A percentile compares a stretch with the other conserved stretches of the same genome.
phyloP scores from a whole-genome alignment of 1,284 basidiomycete genomes.

The Cutaneotrichosporon spelunceum region DNA sequence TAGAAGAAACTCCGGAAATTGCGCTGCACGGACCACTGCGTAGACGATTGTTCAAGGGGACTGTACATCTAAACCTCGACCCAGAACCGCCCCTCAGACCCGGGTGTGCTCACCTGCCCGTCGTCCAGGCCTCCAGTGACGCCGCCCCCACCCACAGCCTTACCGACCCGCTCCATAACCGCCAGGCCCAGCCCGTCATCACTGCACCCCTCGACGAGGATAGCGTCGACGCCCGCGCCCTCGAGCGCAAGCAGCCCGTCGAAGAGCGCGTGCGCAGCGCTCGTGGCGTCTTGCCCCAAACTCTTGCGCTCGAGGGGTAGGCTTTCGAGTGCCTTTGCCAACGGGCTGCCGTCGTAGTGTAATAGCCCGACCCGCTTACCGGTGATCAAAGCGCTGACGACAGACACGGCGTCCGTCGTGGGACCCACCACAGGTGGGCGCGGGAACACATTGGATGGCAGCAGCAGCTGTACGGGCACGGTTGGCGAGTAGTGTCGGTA shows the following conservation, averaged over 20 bases:
- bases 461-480: slow-evolving; percentile 73
- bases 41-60: no score
- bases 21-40: no score
- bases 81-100: slow-evolving; percentile 23
- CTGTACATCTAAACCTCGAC: slow-evolving; percentile 21
- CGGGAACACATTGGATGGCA: slow-evolving; percentile 54
- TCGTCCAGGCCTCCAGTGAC: slow-evolving; percentile 31
- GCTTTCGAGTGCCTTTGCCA: slow-evolving; percentile 19
- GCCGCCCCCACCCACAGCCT: slow-evolving; percentile 69
- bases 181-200: slow-evolving; percentile 85
- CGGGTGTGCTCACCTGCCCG: slow-evolving; percentile 23
- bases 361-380: slow-evolving; percentile 58
- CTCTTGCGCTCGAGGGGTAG: slow-evolving; percentile 42
- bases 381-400: slow-evolving; percentile 11
- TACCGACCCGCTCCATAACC: slow-evolving; percentile 95
- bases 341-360: slow-evolving; percentile 62
- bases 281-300: slow-evolving; percentile 67
- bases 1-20: no score
- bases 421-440: slow-evolving; percentile 50
- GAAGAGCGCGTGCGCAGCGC: slow-evolving; percentile 79
- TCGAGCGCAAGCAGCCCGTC: slow-evolving; percentile 83
- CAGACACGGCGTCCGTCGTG: slow-evolving; percentile 8
- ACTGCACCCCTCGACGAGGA: slow-evolving; percentile 80
- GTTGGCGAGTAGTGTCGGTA: slow-evolving; percentile 94
- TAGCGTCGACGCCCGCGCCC: slow-evolving; percentile 62